Evolutionary conservation across 2,329 filamentous ascomycete genomes (phyloP).

Genomic region (Aureobasidium sp.): DNA sequence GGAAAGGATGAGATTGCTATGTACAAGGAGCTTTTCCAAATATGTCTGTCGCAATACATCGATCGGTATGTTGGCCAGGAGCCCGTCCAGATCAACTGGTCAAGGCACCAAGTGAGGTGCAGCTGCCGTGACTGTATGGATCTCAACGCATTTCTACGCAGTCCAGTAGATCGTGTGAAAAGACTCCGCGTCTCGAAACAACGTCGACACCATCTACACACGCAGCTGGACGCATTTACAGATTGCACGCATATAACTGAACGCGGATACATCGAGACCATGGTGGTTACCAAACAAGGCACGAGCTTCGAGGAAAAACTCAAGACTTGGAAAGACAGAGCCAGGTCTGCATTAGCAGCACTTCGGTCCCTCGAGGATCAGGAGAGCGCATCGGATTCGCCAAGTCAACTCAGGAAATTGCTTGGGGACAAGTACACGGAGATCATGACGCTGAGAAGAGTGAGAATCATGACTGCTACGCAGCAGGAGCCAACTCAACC

Average conservation of each 20-base stretch:
- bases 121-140: not conserved
- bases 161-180: not conserved
- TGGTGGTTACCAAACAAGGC: not conserved
- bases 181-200: not conserved
- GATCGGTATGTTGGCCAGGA: not conserved
- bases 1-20: not conserved
- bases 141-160: not conserved
- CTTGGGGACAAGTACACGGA: not conserved
- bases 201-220: slow-evolving; percentile 6
- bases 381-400: not conserved
- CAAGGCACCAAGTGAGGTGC: not conserved
- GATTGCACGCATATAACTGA: slow-evolving; percentile 2
- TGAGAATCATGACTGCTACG: not conserved
- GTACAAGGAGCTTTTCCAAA: not conserved
- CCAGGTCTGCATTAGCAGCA: not conserved
- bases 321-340: not conserved
- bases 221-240: not conserved
- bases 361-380: not conserved
- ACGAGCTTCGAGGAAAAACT: not conserved
- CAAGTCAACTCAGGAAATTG: not conserved
- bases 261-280: not conserved
- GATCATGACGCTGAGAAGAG: not conserved
- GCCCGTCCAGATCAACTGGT: slow-evolving; percentile 6
- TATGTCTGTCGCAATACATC: not conserved
- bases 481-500: not conserved